These are phyloP conservation scores for Leccinum fibrillosum DNA, from an alignment of 768 basidiomycete genomes.

Conservation along the genomic window DNA sequence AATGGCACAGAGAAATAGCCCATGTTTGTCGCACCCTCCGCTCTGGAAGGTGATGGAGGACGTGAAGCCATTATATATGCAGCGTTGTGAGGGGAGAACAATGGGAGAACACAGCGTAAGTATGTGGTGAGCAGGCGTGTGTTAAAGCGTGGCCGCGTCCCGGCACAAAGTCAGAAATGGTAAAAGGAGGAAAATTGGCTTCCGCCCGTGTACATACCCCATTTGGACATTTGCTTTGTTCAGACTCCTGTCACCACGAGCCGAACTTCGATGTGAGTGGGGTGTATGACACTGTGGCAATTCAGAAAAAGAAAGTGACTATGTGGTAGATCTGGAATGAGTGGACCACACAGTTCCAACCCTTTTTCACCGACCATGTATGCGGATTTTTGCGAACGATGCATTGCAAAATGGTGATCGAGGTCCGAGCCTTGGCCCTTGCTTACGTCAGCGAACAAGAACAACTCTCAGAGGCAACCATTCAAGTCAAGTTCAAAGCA, in stretches of 20 bases:
- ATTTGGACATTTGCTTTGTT: neutral
- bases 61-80: slow-evolving; percentile 32
- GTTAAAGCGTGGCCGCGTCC: slow-evolving; percentile 2
- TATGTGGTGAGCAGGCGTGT: slow-evolving; percentile 4
- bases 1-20: slow-evolving; percentile 68
- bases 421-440: neutral
- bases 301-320: neutral
- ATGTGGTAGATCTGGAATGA: neutral
- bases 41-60: slow-evolving; percentile 37
- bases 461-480: neutral
- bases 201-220: neutral
- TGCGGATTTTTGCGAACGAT: neutral
- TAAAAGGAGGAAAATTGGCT: neutral
- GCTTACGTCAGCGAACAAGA: slow-evolving; percentile 23
- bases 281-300: neutral
- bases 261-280: too few species aligned
- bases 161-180: neutral
- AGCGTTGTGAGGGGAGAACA: slow-evolving; percentile 11
- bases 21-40: slow-evolving; percentile 32
- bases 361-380: neutral
- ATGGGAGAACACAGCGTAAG: slow-evolving; percentile 4
- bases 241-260: neutral
- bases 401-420: neutral
- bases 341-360: neutral
- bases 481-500: neutral